Evolutionary conservation across 495 filamentous ascomycete genomes (phyloP).

Genomic region (Margaritispora aquatica): DNA sequence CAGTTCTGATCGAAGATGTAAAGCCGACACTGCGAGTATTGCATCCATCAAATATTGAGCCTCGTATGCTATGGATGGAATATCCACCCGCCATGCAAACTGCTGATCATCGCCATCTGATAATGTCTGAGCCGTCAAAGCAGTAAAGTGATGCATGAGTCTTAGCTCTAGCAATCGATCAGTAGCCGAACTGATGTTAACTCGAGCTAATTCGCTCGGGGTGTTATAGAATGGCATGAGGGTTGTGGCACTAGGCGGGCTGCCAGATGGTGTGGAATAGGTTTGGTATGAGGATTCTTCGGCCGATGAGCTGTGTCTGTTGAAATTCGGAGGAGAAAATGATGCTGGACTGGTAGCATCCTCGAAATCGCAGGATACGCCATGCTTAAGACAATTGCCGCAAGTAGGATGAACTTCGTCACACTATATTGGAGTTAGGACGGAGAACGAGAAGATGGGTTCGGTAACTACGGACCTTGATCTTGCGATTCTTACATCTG

Average conservation of each 20-base stretch:
- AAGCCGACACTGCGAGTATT: slow-evolving; percentile 48
- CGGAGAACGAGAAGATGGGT: not conserved
- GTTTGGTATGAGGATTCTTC: slow-evolving; percentile 23
- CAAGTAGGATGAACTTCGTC: slow-evolving; percentile 57
- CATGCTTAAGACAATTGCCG: slow-evolving; percentile 58
- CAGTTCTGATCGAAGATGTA: slow-evolving; percentile 41
- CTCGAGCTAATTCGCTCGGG: slow-evolving; percentile 27
- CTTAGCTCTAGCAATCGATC: slow-evolving; percentile 45
- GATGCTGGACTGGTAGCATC: slow-evolving; percentile 22
- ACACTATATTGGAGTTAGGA: slow-evolving; percentile 37
- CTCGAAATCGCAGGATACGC: slow-evolving; percentile 56
- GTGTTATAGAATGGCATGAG: slow-evolving; percentile 31
- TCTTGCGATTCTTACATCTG: slow-evolving; percentile 54
- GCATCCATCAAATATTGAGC: slow-evolving; percentile 47
- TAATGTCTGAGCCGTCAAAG: slow-evolving; percentile 45
- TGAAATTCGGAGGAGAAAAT: slow-evolving; percentile 18
- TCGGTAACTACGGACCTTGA: slow-evolving; percentile 46
- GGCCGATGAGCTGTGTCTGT: slow-evolving; percentile 3
- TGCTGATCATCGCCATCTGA: slow-evolving; percentile 36
- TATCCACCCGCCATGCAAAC: slow-evolving; percentile 45
- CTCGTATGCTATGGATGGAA: slow-evolving; percentile 48
- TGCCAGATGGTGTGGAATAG: slow-evolving; percentile 19
- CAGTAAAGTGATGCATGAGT: slow-evolving; percentile 50
- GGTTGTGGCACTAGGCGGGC: slow-evolving; percentile 10
- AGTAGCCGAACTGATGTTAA: slow-evolving; percentile 24